A percentile compares a stretch with the other conserved stretches of the same genome.
phyloP scores from a whole-genome alignment of 2,329 filamentous ascomycete species.

The Hymenoscyphus albidus region DNA sequence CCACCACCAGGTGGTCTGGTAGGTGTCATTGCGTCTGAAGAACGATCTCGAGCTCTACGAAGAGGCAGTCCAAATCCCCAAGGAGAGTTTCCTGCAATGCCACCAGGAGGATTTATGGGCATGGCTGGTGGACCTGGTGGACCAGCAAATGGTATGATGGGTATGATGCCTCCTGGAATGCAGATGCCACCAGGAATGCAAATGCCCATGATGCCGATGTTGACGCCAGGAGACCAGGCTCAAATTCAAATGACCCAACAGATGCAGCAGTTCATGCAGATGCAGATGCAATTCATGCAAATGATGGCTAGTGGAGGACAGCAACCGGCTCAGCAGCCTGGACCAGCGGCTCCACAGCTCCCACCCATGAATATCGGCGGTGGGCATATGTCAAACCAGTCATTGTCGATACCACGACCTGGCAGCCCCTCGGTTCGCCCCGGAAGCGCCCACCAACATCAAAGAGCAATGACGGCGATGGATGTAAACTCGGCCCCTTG shows the following conservation, averaged over 20 bases:
- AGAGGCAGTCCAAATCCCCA: slow-evolving; percentile 73
- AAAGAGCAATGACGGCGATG: slow-evolving; percentile 79
- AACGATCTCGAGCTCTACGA: slow-evolving; percentile 72
- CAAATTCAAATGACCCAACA: slow-evolving; percentile 79
- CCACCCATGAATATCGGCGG: slow-evolving; percentile 16
- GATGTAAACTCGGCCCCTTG: slow-evolving; percentile 62
- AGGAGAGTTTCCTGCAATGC: slow-evolving; percentile 38
- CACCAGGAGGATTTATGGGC: slow-evolving; percentile 26
- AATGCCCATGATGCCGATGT: slow-evolving; percentile 34
- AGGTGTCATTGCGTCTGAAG: slow-evolving; percentile 82
- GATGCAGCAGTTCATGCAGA: slow-evolving; percentile 85
- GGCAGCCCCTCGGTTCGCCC: slow-evolving; percentile 24
- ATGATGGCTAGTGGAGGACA: slow-evolving; percentile 55
- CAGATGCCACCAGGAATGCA: slow-evolving; percentile 33
- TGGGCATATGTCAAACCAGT: slow-evolving; percentile 23
- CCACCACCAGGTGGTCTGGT: slow-evolving; percentile 78
- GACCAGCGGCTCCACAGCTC: slow-evolving; percentile 14
- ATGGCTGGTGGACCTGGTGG: slow-evolving; percentile 31
- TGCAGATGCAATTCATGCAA: slow-evolving; percentile 94
- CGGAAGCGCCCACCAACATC: slow-evolving; percentile 21
- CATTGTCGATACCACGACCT: slow-evolving; percentile 25
- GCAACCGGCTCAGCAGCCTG: not conserved
- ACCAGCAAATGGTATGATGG: slow-evolving; percentile 32
- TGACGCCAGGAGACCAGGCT: slow-evolving; percentile 62
- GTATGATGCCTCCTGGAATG: slow-evolving; percentile 25